Evolutionary conservation across 23 red algal species (phyloP).

Genomic region (Agarophyton chilense): DNA sequence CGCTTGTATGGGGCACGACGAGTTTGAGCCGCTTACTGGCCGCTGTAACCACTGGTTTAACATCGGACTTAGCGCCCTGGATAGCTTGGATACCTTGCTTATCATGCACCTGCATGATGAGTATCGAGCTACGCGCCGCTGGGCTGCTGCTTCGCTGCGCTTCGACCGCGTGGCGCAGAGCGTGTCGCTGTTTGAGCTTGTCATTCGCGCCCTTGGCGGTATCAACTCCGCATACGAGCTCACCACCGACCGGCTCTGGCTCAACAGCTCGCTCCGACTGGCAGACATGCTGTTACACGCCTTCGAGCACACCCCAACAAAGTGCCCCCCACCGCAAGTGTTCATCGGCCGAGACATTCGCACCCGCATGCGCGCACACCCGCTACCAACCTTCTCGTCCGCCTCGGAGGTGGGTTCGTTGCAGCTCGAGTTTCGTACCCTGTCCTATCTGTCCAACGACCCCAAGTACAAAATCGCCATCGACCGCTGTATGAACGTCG

Average conservation of each 20-base stretch:
- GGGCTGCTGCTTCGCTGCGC: conserved; percentile 29
- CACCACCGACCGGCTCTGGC: conserved; percentile 47
- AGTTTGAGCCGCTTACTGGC: conserved; percentile 16
- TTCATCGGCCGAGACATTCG: background rate
- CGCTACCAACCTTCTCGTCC: background rate
- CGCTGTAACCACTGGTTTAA: conserved; percentile 37
- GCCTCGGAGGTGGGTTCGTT: conserved; percentile 43
- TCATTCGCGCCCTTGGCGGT: conserved; percentile 73
- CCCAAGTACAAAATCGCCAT: conserved; percentile 18
- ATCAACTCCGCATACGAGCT: conserved; percentile 69
- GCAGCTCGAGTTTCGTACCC: conserved; percentile 54
- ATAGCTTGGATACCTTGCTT: conserved; percentile 79
- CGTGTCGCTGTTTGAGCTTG: conserved; percentile 69
- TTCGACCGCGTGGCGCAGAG: background rate
- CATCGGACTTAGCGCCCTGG: conserved; percentile 70
- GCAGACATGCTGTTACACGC: conserved; percentile 44
- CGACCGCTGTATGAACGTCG: conserved; percentile 9
- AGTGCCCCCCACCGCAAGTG: conserved; percentile 2
- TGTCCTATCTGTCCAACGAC: conserved; percentile 38
- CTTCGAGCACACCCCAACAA: conserved; percentile 17
- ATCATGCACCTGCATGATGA: conserved; percentile 66
- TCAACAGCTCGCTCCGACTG: conserved; percentile 60
- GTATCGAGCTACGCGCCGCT: conserved; percentile 57
- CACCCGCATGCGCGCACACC: background rate
- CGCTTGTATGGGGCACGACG: conserved; percentile 27